Evolutionary conservation across 2,329 filamentous ascomycete species (phyloP).

Genomic region (Ophiostoma triangulosporum): DNA sequence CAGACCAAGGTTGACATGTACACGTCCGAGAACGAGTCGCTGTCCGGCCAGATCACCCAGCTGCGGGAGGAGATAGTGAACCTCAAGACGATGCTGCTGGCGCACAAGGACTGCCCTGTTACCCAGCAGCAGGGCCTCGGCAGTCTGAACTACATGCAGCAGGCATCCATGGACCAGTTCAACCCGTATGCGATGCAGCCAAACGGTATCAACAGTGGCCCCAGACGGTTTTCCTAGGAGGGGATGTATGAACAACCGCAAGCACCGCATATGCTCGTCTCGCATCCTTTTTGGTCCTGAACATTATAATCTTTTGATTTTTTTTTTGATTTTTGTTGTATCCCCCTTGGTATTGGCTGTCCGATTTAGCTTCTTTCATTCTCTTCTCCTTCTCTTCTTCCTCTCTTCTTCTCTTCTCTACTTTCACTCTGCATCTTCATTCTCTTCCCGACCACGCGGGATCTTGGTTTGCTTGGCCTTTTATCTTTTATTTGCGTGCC

Average conservation of each 20-base stretch:
- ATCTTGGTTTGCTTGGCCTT: not conserved
- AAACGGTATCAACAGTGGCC: constrained; percentile 27
- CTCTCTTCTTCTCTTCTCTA: not conserved
- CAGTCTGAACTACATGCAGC: constrained; percentile 34
- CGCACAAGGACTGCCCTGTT: constrained; percentile 92
- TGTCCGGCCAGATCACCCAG: constrained; percentile 70
- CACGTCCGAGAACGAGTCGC: constrained; percentile 76
- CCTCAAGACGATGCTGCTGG: constrained; percentile 79
- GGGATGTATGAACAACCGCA: too few species aligned
- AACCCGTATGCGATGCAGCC: constrained; percentile 29
- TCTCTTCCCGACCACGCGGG: not conserved
- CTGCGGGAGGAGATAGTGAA: constrained; percentile 89
- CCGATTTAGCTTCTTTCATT: not conserved
- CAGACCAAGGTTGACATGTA: constrained; percentile 92
- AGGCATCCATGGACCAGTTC: constrained; percentile 35
- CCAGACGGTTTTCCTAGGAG: constrained; percentile 34
- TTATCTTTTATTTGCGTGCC: not conserved
- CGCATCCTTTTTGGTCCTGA: too few species aligned
- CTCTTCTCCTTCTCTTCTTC: not conserved
- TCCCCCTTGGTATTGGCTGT: not conserved
- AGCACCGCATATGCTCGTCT: too few species aligned
- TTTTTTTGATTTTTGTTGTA: not conserved
- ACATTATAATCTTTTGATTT: not conserved
- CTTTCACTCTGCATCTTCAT: not conserved
- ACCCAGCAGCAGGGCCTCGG: constrained; percentile 68